These are phyloP conservation scores for Sporothrix phasma DNA, from an alignment of 2,329 filamentous ascomycete genomes.

Conservation along the genomic window DNA sequence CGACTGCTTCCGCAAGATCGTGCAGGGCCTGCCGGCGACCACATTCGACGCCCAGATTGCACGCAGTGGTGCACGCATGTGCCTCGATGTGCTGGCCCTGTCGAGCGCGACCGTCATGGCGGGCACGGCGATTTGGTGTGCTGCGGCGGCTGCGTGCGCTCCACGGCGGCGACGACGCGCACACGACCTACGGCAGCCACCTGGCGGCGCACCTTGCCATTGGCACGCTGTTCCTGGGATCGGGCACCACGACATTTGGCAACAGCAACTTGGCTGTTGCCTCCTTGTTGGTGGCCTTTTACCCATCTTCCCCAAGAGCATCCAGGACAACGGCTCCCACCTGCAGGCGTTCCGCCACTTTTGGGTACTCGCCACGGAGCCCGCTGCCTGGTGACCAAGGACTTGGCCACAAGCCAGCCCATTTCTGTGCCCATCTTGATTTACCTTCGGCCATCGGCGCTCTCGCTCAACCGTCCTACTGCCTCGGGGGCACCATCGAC, in stretches of 20 bases:
- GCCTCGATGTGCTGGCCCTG: conserved; percentile 77
- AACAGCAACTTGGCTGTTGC: conserved; percentile 82
- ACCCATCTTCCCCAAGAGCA: conserved; percentile 78
- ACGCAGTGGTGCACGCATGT: conserved; percentile 75
- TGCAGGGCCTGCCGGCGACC: conserved; percentile 40
- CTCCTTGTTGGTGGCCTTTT: conserved; percentile 80
- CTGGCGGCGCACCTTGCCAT: conserved; percentile 87
- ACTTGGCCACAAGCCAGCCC: conserved; percentile 73
- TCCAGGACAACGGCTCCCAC: conserved; percentile 90
- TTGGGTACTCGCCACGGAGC: conserved; percentile 88
- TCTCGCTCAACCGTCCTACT: conserved; percentile 18
- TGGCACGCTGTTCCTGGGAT: conserved; percentile 81
- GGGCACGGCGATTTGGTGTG: conserved; percentile 83
- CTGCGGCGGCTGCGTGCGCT: conserved; percentile 78
- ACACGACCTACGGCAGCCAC: conserved; percentile 87
- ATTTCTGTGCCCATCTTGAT: conserved; percentile 64
- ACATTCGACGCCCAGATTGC: conserved; percentile 79
- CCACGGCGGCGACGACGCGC: conserved; percentile 74
- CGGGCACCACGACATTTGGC: conserved; percentile 84
- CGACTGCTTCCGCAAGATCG: conserved; percentile 75
- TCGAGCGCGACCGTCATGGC: conserved; percentile 87
- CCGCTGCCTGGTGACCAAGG: conserved; percentile 82
- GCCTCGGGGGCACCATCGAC: conserved; percentile 30
- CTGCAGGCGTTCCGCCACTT: conserved; percentile 94
- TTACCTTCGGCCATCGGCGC: conserved; percentile 35